phyloP scores from a whole-genome alignment of 257 asterid species.

The Jacaranda mimosifolia region DNA sequence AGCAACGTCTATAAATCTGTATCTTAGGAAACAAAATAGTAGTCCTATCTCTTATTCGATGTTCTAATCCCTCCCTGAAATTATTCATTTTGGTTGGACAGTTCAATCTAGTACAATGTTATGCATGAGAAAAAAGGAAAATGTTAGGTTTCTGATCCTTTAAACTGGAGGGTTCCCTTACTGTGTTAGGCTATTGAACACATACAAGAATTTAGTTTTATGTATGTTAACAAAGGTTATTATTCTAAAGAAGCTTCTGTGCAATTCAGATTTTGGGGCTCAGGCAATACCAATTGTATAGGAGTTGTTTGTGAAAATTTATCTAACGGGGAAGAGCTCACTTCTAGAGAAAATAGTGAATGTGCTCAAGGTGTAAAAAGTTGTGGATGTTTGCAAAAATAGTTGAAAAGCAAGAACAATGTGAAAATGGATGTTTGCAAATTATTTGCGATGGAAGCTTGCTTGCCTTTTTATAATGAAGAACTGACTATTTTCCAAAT shows the following conservation, averaged over 20 bases:
- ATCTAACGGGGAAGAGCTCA: background rate
- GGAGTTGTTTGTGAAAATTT: background rate
- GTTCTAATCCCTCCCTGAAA: background rate
- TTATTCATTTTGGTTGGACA: constrained; percentile 12
- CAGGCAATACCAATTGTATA: background rate
- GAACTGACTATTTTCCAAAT: no score
- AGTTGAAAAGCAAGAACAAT: no score
- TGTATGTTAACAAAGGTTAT: background rate
- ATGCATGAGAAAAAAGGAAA: background rate
- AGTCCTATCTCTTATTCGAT: background rate
- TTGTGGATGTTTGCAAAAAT: background rate
- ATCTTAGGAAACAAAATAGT: background rate
- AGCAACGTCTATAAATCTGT: background rate
- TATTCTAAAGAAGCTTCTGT: background rate
- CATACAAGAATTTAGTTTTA: background rate
- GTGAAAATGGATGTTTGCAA: no score
- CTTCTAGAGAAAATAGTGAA: background rate
- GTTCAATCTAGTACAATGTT: background rate
- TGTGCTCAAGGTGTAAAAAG: background rate
- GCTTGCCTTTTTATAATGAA: no score
- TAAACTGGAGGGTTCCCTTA: background rate
- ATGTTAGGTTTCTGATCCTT: background rate
- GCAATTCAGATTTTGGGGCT: background rate
- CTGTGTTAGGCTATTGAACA: background rate
- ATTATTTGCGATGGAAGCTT: no score